A percentile compares a stretch with the other conserved stretches of the same genome.
phyloP scores from a whole-genome alignment of 163 green algal genomes.

The Chloromonas sp. region DNA sequence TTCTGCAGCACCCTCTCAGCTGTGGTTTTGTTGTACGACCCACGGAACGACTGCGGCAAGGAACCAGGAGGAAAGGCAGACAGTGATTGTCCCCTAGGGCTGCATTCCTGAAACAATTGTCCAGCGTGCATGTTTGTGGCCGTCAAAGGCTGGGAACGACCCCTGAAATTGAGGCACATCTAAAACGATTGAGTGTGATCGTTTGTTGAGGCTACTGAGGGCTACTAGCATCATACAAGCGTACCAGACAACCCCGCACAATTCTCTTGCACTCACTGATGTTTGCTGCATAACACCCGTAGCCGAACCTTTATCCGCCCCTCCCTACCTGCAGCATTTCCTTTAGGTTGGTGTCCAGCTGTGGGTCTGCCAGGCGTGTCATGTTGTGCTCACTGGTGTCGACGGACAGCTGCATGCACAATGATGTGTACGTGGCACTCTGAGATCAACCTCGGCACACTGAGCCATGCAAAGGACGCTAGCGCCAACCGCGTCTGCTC shows the following conservation, averaged over 20 bases:
- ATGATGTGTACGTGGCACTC: background rate
- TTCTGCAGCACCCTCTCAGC: background rate
- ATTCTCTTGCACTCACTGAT: background rate
- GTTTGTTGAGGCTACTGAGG: no score
- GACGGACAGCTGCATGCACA: background rate
- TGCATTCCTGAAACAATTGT: no score
- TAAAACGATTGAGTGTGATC: no score
- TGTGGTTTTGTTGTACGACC: background rate
- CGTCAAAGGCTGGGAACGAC: no score
- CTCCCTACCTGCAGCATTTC: background rate
- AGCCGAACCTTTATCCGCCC: background rate
- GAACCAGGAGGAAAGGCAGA: background rate
- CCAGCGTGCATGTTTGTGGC: no score
- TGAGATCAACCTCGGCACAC: no score
- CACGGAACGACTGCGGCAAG: background rate
- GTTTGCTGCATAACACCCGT: background rate
- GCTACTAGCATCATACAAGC: no score
- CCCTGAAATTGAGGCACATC: no score
- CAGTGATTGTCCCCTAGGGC: background rate
- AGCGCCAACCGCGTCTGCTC: no score
- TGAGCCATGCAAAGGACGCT: no score
- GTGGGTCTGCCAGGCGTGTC: background rate
- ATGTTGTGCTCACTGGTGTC: background rate
- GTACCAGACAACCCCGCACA: background rate
- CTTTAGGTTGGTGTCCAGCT: background rate